These are phyloP conservation scores for Verticillium tricorpus DNA, from an alignment of 2,329 filamentous ascomycete genomes.

Conservation along the genomic window DNA sequence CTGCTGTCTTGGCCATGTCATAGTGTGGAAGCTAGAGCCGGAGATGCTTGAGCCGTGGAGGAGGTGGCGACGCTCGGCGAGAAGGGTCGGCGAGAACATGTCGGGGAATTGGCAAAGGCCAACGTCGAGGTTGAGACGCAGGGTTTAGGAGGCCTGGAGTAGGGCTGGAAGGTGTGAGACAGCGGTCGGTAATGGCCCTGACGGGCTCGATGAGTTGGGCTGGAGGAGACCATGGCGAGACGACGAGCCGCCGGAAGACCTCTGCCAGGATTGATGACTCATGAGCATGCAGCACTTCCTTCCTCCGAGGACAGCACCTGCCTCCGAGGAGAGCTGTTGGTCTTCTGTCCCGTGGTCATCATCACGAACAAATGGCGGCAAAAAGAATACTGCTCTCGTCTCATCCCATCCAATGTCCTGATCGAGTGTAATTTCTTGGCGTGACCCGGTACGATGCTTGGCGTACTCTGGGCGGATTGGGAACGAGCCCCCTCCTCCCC, in stretches of 20 bases:
- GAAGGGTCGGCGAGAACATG: not conserved
- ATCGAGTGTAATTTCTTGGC: no score
- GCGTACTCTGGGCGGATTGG: not conserved
- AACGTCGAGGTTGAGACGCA: no score
- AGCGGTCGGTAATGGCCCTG: not conserved
- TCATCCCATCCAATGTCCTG: no score
- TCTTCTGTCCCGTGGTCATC: not conserved
- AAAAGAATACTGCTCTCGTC: no score
- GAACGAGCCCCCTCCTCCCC: no score
- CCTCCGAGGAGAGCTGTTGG: no score
- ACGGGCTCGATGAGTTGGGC: not conserved
- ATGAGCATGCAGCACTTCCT: not conserved
- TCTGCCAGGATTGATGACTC: not conserved
- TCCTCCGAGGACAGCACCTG: no score
- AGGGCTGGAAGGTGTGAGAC: not conserved
- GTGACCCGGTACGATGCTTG: not conserved
- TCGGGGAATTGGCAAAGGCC: not conserved
- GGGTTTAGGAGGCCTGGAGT: no score
- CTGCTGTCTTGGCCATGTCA: not conserved
- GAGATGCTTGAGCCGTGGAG: not conserved
- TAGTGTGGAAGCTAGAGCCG: not conserved
- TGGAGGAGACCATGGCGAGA: not conserved
- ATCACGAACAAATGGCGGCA: no score
- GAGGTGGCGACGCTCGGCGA: not conserved
- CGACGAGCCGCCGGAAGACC: not conserved